Conservation (phyloP, 345 rosid genomes). For the Gossypioides kirkii region DNA sequence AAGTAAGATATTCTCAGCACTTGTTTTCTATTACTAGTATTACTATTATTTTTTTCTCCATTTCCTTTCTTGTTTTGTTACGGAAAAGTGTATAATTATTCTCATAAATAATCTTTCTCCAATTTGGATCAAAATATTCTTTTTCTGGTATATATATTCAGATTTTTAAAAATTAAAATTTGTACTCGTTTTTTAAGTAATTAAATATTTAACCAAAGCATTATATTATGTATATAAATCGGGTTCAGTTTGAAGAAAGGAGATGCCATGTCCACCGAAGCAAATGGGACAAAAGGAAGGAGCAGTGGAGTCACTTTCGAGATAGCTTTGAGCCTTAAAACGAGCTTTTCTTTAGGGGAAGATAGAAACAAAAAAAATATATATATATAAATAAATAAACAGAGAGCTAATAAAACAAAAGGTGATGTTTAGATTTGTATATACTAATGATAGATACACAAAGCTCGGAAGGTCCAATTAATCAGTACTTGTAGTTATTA, state of each 20-base stretch:
- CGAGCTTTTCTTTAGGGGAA: background rate
- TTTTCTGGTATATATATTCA: background rate
- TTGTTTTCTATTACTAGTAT: background rate
- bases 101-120: background rate
- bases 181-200: too few species aligned
- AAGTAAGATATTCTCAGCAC: constrained; percentile 18
- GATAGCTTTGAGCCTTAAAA: background rate
- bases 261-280: constrained; percentile 33
- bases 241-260: background rate
- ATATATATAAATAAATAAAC: background rate
- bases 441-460: background rate
- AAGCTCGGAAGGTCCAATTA: background rate
- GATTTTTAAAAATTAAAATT: background rate
- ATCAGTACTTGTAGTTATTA: too few species aligned
- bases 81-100: background rate
- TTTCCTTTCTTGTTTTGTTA: background rate
- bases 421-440: background rate
- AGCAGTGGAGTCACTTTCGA: constrained; percentile 26
- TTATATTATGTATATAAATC: background rate
- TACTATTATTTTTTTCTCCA: background rate
- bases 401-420: background rate
- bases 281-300: constrained; percentile 13
- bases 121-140: background rate
- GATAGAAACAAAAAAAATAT: background rate
- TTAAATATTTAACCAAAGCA: background rate